A percentile compares a stretch with the other conserved stretches of the same genome.
Evolutionary conservation across 1,139 yeast species (phyloP).

Genomic region (Nematodospora anomalae): DNA sequence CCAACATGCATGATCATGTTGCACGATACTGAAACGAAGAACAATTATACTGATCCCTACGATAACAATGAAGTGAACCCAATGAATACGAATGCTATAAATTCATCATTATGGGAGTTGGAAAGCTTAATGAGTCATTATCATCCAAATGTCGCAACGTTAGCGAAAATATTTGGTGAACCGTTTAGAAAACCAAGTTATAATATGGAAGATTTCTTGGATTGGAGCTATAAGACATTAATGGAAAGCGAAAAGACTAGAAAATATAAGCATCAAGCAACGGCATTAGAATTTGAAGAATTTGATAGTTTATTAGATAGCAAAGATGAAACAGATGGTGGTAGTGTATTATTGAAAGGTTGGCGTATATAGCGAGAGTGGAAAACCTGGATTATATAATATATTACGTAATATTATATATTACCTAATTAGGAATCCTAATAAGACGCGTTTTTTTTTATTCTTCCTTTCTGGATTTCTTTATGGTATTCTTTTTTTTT

Average conservation of each 20-base stretch:
- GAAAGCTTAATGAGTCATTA: conserved; percentile 82
- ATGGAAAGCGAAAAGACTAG: conserved; percentile 74
- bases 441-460: conserved; percentile 30
- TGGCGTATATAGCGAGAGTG: conserved; percentile 19
- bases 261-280: conserved; percentile 67
- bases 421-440: conserved; percentile 30
- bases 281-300: conserved; percentile 78
- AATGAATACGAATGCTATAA: conserved; percentile 71
- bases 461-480: conserved; percentile 5
- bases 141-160: conserved; percentile 92
- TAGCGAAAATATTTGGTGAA: conserved; percentile 84
- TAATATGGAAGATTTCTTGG: conserved; percentile 89
- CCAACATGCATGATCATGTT: conserved; percentile 92
- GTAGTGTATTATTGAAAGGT: conserved; percentile 21
- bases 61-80: conserved; percentile 69
- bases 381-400: neutral
- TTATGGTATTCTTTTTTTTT: conserved; percentile 2
- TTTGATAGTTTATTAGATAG: conserved; percentile 43
- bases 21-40: conserved; percentile 45
- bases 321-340: conserved; percentile 9
- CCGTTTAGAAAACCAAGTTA: conserved; percentile 87
- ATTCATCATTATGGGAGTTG: conserved; percentile 90
- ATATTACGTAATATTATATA: conserved; percentile 13
- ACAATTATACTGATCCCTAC: conserved; percentile 63
- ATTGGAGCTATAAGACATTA: conserved; percentile 80